phyloP scores from a whole-genome alignment of 78 protist species.

The Creolimax fragrantissima region DNA sequence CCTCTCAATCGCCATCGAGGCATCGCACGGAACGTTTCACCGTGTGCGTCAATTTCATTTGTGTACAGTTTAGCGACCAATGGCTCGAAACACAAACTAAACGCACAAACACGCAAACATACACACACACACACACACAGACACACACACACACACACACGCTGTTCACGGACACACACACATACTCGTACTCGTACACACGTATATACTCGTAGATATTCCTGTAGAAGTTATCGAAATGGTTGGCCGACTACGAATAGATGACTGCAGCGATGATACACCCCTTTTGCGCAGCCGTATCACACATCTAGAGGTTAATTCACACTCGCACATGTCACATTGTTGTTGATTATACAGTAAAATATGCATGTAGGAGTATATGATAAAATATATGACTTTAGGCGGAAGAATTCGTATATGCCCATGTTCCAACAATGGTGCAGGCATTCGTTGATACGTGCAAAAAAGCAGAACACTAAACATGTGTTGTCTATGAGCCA shows the following conservation, averaged over 20 bases:
- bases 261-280: not conserved
- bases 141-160: not conserved
- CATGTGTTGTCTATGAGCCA: too few relatives aligned
- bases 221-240: too few relatives aligned
- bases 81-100: not conserved
- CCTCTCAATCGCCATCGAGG: not conserved
- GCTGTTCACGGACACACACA: not conserved
- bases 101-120: not conserved
- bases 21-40: not conserved
- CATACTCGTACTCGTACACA: not conserved
- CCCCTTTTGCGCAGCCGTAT: not conserved
- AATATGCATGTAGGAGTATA: not conserved
- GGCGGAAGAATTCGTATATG: not conserved
- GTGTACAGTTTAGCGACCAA: not conserved
- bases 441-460: too few relatives aligned
- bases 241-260: not conserved
- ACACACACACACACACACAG: not conserved
- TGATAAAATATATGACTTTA: not conserved
- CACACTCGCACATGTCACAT: not conserved
- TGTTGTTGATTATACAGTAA: not conserved
- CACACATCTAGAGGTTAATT: not conserved
- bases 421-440: too few relatives aligned
- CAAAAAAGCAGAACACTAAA: too few relatives aligned
- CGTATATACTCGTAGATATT: not conserved
- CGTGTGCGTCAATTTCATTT: not conserved